These are phyloP conservation scores for Coffea canephora DNA, from an alignment of 257 asterid species.

Conservation along the genomic window DNA sequence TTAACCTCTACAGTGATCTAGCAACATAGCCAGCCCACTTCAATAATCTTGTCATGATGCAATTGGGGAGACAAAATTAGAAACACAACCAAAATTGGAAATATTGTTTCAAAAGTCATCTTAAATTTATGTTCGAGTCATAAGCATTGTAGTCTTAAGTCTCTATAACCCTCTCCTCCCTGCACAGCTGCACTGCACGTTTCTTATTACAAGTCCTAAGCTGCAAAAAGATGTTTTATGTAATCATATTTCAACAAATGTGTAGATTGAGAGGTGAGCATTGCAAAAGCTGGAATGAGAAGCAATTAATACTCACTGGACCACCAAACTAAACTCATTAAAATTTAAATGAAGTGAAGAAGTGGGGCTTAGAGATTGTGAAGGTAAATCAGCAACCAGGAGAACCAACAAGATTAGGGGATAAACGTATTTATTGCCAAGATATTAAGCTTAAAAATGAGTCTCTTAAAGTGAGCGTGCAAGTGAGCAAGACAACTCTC, in stretches of 20 bases:
- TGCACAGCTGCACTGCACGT: background rate
- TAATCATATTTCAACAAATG: background rate
- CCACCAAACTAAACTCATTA: background rate
- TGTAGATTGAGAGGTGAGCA: background rate
- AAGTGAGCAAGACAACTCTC: constrained; percentile 11
- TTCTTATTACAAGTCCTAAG: background rate
- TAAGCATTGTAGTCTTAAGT: background rate
- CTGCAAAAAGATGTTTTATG: background rate
- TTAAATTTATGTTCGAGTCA: background rate
- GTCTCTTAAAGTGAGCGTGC: background rate
- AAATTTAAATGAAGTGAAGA: background rate
- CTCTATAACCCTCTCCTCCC: background rate
- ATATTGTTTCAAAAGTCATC: background rate
- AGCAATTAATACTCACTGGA: background rate
- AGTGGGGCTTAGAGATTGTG: background rate
- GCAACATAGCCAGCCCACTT: constrained; percentile 1
- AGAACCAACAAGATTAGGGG: background rate
- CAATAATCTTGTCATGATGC: background rate
- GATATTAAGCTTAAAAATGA: background rate
- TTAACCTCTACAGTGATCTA: background rate
- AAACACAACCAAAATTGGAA: background rate
- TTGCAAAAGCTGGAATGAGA: background rate
- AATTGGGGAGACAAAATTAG: background rate
- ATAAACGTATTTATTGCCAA: background rate
- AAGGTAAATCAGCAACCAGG: background rate